These are phyloP conservation scores for Ophiocordyceps camponoti-saundersi DNA, from an alignment of 2,329 filamentous ascomycete species.

Conservation along the genomic window DNA sequence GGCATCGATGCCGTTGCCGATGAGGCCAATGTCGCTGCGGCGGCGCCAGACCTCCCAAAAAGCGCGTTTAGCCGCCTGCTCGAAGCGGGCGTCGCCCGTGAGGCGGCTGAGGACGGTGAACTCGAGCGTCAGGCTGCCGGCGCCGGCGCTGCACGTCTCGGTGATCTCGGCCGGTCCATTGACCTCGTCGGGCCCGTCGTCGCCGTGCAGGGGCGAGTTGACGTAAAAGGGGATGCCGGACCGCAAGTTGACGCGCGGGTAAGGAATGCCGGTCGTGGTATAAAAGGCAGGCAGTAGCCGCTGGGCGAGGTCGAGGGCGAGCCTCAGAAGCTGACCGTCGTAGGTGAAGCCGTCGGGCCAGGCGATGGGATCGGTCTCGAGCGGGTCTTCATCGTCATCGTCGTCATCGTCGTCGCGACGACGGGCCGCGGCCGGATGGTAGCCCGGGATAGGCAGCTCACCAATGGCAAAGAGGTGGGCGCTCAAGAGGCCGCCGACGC, in stretches of 20 bases:
- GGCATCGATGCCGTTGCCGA: conserved; percentile 84
- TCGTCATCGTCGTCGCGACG: conserved; percentile 4
- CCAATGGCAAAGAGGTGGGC: conserved; percentile 87
- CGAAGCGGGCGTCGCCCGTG: conserved; percentile 75
- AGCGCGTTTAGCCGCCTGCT: conserved; percentile 73
- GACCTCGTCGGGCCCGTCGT: conserved; percentile 15
- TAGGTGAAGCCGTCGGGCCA: conserved; percentile 73
- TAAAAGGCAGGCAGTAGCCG: conserved; percentile 84
- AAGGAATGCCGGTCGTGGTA: conserved; percentile 79
- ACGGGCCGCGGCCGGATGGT: conserved; percentile 29
- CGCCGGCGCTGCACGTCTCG: conserved; percentile 91
- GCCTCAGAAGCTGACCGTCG: conserved; percentile 74
- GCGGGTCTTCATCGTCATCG: conserved; percentile 18
- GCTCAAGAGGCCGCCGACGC: conserved; percentile 77
- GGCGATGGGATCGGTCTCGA: conserved; percentile 36
- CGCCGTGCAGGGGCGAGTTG: conserved; percentile 62
- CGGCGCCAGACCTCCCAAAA: conserved; percentile 96
- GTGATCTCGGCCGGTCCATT: conserved; percentile 52
- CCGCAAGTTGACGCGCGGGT: conserved; percentile 82
- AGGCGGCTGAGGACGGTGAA: conserved; percentile 81
- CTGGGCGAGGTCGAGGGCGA: conserved; percentile 71
- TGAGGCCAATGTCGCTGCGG: conserved; percentile 68
- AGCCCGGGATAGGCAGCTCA: conserved; percentile 72
- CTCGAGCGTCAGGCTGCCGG: conserved; percentile 87
- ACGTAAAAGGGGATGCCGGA: conserved; percentile 83